phyloP scores from a whole-genome alignment of 805 yeast genomes.

The Ogataea salicorniae region DNA sequence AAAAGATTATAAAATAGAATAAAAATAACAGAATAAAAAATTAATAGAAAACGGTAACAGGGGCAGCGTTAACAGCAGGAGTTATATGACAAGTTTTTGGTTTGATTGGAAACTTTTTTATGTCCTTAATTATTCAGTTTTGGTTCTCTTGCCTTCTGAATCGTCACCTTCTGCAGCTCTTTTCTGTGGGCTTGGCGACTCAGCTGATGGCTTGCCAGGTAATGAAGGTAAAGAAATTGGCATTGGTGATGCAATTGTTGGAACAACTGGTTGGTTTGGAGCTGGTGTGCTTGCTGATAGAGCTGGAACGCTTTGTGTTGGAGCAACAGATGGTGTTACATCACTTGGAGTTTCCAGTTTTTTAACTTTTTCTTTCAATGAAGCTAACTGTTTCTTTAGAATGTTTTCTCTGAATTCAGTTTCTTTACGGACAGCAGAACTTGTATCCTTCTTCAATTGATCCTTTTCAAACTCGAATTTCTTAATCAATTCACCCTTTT shows the following conservation, averaged over 20 bases:
- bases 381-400: conserved; percentile 48
- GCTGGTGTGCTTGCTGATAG: too few species aligned
- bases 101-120: too few species aligned
- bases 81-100: too few species aligned
- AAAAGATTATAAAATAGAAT: too few species aligned
- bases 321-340: neutral
- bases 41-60: too few species aligned
- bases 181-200: conserved; percentile 5
- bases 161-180: conserved; percentile 17
- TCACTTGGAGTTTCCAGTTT: conserved; percentile 8
- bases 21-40: too few species aligned
- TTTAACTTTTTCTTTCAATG: conserved; percentile 37
- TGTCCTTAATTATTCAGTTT: conserved; percentile 10
- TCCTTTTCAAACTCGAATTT: conserved; percentile 26
- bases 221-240: neutral
- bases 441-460: conserved; percentile 39
- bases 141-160: conserved; percentile 18
- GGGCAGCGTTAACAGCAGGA: too few species aligned
- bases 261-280: too few species aligned
- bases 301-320: neutral
- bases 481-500: conserved; percentile 14
- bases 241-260: neutral
- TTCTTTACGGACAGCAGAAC: conserved; percentile 50
- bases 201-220: neutral
- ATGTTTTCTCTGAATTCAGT: conserved; percentile 54